Evolutionary conservation across 176 grass and related monocot species (phyloP).

Genomic region (Themeda triandra): DNA sequence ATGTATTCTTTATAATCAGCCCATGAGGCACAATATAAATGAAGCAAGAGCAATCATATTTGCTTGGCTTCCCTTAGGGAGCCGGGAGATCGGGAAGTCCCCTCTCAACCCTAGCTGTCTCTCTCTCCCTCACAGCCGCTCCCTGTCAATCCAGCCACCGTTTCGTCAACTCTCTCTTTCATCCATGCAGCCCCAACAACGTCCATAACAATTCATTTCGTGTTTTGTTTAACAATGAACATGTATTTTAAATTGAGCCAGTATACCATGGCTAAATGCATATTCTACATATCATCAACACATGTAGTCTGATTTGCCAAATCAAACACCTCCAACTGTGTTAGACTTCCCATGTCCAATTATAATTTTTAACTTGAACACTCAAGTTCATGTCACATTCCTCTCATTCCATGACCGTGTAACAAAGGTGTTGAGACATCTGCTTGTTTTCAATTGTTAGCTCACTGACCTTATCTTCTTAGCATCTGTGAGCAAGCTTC

Average conservation of each 20-base stretch:
- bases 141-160: no score
- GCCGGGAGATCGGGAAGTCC: no score
- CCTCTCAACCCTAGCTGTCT: no score
- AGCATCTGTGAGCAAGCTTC: neutral
- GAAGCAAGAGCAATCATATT: no score
- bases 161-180: no score
- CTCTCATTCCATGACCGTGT: neutral
- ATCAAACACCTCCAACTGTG: neutral
- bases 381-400: no score
- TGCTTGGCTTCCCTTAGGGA: no score
- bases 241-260: constrained; percentile 1
- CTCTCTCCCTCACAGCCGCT: no score
- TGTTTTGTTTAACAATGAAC: constrained; percentile 14
- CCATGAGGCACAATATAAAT: no score
- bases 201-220: no score
- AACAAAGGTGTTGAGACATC: neutral
- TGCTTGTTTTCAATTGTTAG: neutral
- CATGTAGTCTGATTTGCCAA: neutral
- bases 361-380: neutral
- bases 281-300: neutral
- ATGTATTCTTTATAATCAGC: no score
- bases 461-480: neutral
- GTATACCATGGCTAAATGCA: neutral
- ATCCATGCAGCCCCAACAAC: no score
- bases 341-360: neutral